Conservation (phyloP, 805 yeast genomes). For the Jamesozyma gamospora region DNA sequence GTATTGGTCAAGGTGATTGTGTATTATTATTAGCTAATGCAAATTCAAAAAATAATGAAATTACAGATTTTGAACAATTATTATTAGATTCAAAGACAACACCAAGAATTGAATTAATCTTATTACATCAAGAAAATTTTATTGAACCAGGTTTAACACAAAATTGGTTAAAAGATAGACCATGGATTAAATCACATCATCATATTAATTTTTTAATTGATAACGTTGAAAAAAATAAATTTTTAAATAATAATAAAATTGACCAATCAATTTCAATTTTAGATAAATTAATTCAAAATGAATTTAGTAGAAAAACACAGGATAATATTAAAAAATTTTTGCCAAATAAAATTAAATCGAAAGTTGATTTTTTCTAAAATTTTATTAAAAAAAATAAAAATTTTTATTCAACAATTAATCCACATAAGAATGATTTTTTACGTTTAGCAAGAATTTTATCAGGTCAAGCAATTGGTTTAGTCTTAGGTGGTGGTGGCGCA, state of each 20-base stretch:
- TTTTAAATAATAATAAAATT: slow-evolving; percentile 14
- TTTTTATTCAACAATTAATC: slow-evolving; percentile 26
- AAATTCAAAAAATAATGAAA: slow-evolving; percentile 44
- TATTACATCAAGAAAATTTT: slow-evolving; percentile 71
- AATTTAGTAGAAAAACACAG: slow-evolving; percentile 25
- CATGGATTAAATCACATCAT: slow-evolving; percentile 91
- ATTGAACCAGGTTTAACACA: slow-evolving; percentile 82
- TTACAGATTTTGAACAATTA: slow-evolving; percentile 80
- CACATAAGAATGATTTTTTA: slow-evolving; percentile 79
- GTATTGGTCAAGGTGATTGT: slow-evolving; percentile 93
- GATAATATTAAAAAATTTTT: slow-evolving; percentile 22
- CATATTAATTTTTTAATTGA: slow-evolving; percentile 57
- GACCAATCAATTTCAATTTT: slow-evolving; percentile 13
- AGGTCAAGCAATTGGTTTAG: slow-evolving; percentile 89
- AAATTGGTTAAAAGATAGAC: slow-evolving; percentile 72
- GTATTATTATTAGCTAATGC: slow-evolving; percentile 85
- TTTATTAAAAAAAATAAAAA: slow-evolving; percentile 19
- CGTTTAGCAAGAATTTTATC: slow-evolving; percentile 82
- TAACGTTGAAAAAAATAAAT: slow-evolving; percentile 13
- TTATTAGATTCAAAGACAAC: slow-evolving; percentile 67
- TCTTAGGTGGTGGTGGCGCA: slow-evolving; percentile 97
- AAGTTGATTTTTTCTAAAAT: slow-evolving; percentile 30
- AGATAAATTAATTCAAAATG: slow-evolving; percentile 24
- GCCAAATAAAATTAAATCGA: slow-evolving; percentile 29
- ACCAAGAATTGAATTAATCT: slow-evolving; percentile 77